phyloP scores from a whole-genome alignment of 768 basidiomycete genomes.

The Leucocoprinus leucothites region DNA sequence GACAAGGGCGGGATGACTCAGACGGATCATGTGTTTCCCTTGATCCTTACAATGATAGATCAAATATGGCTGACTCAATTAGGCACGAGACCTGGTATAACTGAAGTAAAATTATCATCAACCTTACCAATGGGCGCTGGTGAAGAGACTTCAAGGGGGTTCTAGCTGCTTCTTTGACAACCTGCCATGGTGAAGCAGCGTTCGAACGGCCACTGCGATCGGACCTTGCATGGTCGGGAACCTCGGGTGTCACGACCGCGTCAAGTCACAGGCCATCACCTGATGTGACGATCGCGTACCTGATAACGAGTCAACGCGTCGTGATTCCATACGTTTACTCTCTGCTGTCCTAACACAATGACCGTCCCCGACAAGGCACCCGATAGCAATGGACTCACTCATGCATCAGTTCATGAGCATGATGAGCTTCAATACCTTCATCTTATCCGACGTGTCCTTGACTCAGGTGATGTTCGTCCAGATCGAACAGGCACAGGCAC shows the following conservation, averaged over 20 bases:
- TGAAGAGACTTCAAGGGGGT: too few species aligned
- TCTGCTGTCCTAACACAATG: neutral
- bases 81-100: too few species aligned
- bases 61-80: neutral
- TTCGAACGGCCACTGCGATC: too few species aligned
- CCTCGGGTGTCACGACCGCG: neutral
- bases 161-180: too few species aligned
- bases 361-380: neutral
- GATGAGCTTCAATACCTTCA: constrained; percentile 90
- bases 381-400: neutral
- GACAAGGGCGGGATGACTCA: neutral
- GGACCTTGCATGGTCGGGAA: too few species aligned
- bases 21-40: neutral
- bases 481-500: constrained; percentile 97
- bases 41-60: too few species aligned
- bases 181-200: too few species aligned
- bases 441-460: constrained; percentile 75
- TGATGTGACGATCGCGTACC: constrained; percentile 7
- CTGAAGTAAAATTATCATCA: too few species aligned
- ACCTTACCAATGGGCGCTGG: too few species aligned
- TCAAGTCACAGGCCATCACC: neutral
- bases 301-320: constrained; percentile 7
- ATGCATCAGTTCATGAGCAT: constrained; percentile 32
- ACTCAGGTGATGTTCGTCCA: constrained; percentile 71
- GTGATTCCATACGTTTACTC: neutral